Evolutionary conservation across 2,329 filamentous ascomycete species (phyloP).

Genomic region (Neurospora crassa): DNA sequence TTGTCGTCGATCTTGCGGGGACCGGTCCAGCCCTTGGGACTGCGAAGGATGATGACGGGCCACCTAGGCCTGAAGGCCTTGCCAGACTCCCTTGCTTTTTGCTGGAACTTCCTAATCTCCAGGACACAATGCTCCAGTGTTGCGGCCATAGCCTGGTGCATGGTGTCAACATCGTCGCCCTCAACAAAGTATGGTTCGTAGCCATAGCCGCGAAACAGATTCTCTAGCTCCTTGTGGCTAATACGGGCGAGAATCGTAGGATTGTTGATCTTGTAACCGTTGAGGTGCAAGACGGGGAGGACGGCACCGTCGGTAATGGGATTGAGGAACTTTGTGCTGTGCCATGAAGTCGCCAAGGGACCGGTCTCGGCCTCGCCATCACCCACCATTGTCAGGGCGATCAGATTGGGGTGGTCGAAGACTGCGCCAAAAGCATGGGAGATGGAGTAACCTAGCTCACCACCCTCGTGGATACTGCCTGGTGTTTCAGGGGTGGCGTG

Average conservation of each 20-base stretch:
- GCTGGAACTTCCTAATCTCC: slow-evolving; percentile 61
- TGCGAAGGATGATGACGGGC: slow-evolving; percentile 72
- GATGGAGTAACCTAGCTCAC: slow-evolving; percentile 72
- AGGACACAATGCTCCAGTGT: slow-evolving; percentile 64
- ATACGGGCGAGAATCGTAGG: slow-evolving; percentile 66
- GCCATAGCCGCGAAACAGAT: slow-evolving; percentile 64
- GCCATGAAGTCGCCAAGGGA: slow-evolving; percentile 69
- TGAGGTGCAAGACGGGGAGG: slow-evolving; percentile 67
- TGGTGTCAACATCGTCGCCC: slow-evolving; percentile 60
- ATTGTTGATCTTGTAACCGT: slow-evolving; percentile 82
- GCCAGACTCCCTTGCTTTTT: slow-evolving; percentile 59
- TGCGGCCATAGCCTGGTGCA: slow-evolving; percentile 76
- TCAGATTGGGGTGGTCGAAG: slow-evolving; percentile 65
- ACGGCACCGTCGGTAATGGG: slow-evolving; percentile 71
- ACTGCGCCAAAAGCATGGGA: slow-evolving; percentile 72
- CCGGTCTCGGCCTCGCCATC: slow-evolving; percentile 78
- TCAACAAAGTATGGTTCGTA: slow-evolving; percentile 77
- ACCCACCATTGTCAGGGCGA: slow-evolving; percentile 68
- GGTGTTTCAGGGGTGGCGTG: slow-evolving; percentile 74
- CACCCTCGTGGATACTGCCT: slow-evolving; percentile 68
- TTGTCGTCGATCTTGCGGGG: slow-evolving; percentile 63
- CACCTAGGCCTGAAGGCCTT: slow-evolving; percentile 62
- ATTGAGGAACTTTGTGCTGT: slow-evolving; percentile 75
- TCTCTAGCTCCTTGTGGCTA: slow-evolving; percentile 60
- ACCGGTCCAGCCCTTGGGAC: slow-evolving; percentile 72